These are phyloP conservation scores for Aspergillus indologenus DNA, from an alignment of 495 filamentous ascomycete species.

Conservation along the genomic window DNA sequence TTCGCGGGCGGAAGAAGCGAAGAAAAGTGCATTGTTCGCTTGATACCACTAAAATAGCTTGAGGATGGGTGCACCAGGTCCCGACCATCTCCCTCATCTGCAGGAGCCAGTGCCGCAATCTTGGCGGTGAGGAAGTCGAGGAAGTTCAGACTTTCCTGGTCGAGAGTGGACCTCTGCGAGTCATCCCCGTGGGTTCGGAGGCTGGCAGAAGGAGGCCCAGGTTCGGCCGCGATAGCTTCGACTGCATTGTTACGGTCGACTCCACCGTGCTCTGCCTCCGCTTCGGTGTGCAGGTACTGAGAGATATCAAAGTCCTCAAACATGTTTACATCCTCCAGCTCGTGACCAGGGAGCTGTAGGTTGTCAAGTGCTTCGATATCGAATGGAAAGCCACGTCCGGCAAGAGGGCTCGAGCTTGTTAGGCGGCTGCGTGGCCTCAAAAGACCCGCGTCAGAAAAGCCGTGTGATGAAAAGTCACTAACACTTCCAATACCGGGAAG, in stretches of 20 bases:
- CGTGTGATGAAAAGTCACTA: conserved; percentile 55
- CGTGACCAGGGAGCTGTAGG: conserved; percentile 29
- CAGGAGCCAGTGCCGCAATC: conserved; percentile 8
- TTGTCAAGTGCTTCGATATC: conserved; percentile 35
- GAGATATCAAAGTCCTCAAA: conserved; percentile 42
- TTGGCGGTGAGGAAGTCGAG: conserved; percentile 52
- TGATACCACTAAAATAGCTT: background rate
- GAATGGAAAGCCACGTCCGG: conserved; percentile 48
- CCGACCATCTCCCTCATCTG: background rate
- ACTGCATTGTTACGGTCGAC: background rate
- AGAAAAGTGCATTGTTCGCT: conserved; percentile 52
- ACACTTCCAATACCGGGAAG: conserved; percentile 48
- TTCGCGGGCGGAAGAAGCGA: conserved; percentile 53
- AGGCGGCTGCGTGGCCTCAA: conserved; percentile 45
- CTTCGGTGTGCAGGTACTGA: conserved; percentile 35
- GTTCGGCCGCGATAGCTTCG: background rate
- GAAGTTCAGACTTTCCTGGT: conserved; percentile 58
- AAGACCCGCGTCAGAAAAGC: conserved; percentile 24
- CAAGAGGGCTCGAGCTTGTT: conserved; percentile 60
- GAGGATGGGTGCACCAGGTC: background rate
- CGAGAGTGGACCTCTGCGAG: conserved; percentile 42
- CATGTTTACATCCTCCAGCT: conserved; percentile 39
- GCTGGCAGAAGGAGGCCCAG: conserved; percentile 1
- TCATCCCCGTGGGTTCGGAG: conserved; percentile 30
- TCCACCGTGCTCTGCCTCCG: conserved; percentile 16